Base-by-base conservation (phyloP, 2,329 filamentous ascomycete species). In the Leptodontidium sp. region DNA sequence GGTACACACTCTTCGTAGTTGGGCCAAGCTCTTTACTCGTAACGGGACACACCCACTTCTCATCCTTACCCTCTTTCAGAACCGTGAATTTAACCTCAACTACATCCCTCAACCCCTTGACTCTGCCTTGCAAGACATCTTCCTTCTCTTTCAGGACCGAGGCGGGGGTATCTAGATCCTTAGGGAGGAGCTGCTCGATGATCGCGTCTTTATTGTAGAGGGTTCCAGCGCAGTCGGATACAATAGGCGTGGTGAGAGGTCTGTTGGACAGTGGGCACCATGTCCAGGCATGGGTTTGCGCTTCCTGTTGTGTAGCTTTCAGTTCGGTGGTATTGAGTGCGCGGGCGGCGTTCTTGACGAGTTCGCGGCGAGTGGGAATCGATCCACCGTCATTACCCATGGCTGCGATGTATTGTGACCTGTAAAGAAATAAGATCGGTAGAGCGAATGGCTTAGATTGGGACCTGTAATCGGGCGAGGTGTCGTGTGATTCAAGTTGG, bases 371-470 rank as follows among this genome's bases (percentile, higher is more conserved):
- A 72, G 92, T 98, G 5, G 96, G 96, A 75, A 99, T 99, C 74
- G 93, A 95, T 79, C 96, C 96, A 75, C 96, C 96, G 80, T 99
- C 96, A 83, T 99, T 99, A 79, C 96, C 96, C 96, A 99, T 98
- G 75, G 45, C 40, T 58, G 24, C 35, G n/a, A 29, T 50, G 17
- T 63, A 26, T 17, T n/a, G 14, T 47, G 24, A 21, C 14, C 21
- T 35, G 61, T 64, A 38, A 8, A 21, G 11, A 26, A 43, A 21
- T 50, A 50, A 2, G 11, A 24, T 17, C 43, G 24, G 61, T 53
- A 40, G 7, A 24, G 15, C 11, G 29, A 53, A 15, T 29, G 32
- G 26, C 9, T 35, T 32, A 17, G 43, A 50, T 24, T 38, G 7
- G 21, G 24, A 3, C 4, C 14, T 12, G 14, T 8, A 7, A 24